phyloP scores from a whole-genome alignment of 2,329 filamentous ascomycete genomes.

The Aspergillus tamarii region DNA sequence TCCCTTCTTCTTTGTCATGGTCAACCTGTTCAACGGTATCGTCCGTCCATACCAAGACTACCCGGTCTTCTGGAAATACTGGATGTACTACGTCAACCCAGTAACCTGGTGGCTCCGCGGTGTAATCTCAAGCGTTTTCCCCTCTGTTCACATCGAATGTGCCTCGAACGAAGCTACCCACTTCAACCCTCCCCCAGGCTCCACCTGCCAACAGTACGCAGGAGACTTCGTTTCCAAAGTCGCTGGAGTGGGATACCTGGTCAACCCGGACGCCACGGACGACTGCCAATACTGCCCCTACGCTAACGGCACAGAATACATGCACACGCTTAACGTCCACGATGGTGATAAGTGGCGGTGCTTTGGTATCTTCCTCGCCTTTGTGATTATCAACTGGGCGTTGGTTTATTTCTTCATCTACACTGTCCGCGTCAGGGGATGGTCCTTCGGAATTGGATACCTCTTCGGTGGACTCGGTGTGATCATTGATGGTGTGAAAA shows the following conservation, averaged over 20 bases:
- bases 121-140: slow-evolving; percentile 66
- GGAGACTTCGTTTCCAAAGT: slow-evolving; percentile 56
- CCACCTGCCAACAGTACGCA: slow-evolving; percentile 69
- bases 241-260: slow-evolving; percentile 62
- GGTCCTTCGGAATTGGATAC: slow-evolving; percentile 69
- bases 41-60: slow-evolving; percentile 68
- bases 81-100: slow-evolving; percentile 70
- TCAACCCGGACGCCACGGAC: slow-evolving; percentile 60
- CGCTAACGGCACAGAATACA: slow-evolving; percentile 66
- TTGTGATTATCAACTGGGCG: slow-evolving; percentile 70
- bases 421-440: slow-evolving; percentile 69
- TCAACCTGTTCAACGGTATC: slow-evolving; percentile 76
- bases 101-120: slow-evolving; percentile 74
- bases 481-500: slow-evolving; percentile 38
- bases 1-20: slow-evolving; percentile 81
- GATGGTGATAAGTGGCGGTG: slow-evolving; percentile 69
- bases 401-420: slow-evolving; percentile 79
- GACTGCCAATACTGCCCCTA: slow-evolving; percentile 74
- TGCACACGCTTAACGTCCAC: slow-evolving; percentile 60
- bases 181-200: slow-evolving; percentile 67
- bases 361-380: slow-evolving; percentile 74
- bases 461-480: slow-evolving; percentile 57
- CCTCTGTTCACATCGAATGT: slow-evolving; percentile 56
- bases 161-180: slow-evolving; percentile 60
- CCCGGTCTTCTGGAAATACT: slow-evolving; percentile 73